Conservation (phyloP, 83 land plant genomes). For the Thuja plicata region DNA sequence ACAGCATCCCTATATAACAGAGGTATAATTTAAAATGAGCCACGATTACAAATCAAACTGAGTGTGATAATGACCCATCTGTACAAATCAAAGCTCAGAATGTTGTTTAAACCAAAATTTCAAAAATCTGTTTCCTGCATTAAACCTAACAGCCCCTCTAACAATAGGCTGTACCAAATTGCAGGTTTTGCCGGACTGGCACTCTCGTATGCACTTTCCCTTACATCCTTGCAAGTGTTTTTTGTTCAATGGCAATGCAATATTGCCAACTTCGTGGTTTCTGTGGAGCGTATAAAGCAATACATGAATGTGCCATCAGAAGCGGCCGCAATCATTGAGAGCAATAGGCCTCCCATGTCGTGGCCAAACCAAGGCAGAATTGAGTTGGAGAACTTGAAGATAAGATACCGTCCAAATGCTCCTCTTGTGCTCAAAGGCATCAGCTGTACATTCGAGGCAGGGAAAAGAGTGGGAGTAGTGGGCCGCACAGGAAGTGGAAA, state of each 20-base stretch:
- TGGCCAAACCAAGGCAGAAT: slow-evolving; percentile 71
- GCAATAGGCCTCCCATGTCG: slow-evolving; percentile 49
- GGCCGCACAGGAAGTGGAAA: slow-evolving; percentile 84
- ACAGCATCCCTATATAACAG: too few relatives aligned
- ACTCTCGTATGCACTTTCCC: slow-evolving; percentile 57
- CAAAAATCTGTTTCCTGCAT: too few relatives aligned
- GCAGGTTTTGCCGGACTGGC: slow-evolving; percentile 67
- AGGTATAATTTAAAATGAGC: too few relatives aligned
- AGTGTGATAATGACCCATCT: too few relatives aligned
- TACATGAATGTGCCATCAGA: slow-evolving; percentile 67
- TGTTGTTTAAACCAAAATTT: too few relatives aligned
- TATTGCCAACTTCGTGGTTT: slow-evolving; percentile 53
- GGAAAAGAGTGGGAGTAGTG: slow-evolving; percentile 65
- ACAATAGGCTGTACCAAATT: neutral
- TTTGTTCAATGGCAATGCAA: slow-evolving; percentile 44
- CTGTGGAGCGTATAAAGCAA: slow-evolving; percentile 72
- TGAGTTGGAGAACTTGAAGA: slow-evolving; percentile 54
- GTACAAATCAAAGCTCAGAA: too few relatives aligned
- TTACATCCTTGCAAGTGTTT: slow-evolving; percentile 45
- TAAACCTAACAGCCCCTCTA: neutral
- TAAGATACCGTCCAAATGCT: slow-evolving; percentile 52
- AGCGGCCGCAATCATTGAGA: slow-evolving; percentile 49
- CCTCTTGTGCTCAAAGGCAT: slow-evolving; percentile 76
- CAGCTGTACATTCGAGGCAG: slow-evolving; percentile 52
- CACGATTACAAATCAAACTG: too few relatives aligned